Conservation (phyloP, 352 stramenopile genomes). For the Pythium aquatile region DNA sequence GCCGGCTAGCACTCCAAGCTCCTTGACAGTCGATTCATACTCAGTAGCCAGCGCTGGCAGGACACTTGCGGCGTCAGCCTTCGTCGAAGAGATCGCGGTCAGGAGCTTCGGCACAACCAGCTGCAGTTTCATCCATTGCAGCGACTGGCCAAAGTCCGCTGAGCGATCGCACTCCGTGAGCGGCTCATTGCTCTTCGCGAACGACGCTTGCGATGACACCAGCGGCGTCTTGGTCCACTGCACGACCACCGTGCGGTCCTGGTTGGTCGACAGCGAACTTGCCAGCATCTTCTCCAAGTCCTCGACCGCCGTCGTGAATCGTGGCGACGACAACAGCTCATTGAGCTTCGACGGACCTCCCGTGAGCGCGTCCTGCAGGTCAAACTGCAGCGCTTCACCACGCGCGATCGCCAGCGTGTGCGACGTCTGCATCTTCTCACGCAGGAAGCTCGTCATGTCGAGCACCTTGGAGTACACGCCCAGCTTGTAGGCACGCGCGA, state of each 20-base stretch:
- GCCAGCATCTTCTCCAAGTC: slow-evolving; percentile 45
- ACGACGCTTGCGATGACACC: slow-evolving; percentile 39
- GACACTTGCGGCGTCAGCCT: slow-evolving; percentile 20
- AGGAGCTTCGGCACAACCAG: slow-evolving; percentile 53
- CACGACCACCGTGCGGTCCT: slow-evolving; percentile 79
- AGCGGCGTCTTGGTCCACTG: slow-evolving; percentile 49
- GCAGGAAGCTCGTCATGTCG: slow-evolving; percentile 79
- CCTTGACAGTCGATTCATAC: slow-evolving; percentile 27
- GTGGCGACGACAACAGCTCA: slow-evolving; percentile 42
- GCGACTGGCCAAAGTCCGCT: slow-evolving; percentile 37
- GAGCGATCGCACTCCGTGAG: slow-evolving; percentile 76
- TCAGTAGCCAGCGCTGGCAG: slow-evolving; percentile 28
- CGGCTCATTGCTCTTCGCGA: slow-evolving; percentile 34
- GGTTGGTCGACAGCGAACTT: slow-evolving; percentile 60
- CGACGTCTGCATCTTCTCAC: slow-evolving; percentile 72
- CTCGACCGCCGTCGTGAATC: slow-evolving; percentile 38
- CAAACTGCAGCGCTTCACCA: slow-evolving; percentile 56
- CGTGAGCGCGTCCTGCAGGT: slow-evolving; percentile 50
- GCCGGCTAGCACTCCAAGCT: slow-evolving; percentile 16
- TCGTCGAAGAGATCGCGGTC: slow-evolving; percentile 24
- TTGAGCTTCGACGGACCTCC: slow-evolving; percentile 42
- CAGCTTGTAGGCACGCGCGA: slow-evolving; percentile 71
- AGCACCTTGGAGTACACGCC: slow-evolving; percentile 84
- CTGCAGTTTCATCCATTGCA: slow-evolving; percentile 68
- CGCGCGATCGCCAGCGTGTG: slow-evolving; percentile 69